Evolutionary conservation across 192 early-diverging fungal genomes (phyloP).

Genomic region (Gigaspora rosea): DNA sequence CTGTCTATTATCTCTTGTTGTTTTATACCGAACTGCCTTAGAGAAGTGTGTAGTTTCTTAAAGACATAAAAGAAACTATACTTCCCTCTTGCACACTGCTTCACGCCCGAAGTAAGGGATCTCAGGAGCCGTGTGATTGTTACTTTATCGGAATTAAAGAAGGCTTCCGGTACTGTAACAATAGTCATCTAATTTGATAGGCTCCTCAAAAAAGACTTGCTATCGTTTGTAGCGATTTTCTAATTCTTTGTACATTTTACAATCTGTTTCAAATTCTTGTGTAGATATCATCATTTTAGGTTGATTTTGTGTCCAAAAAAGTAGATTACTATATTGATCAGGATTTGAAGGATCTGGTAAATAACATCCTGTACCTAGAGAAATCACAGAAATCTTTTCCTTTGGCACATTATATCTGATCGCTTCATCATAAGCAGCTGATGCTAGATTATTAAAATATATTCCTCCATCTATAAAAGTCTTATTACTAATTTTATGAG

Average conservation of each 20-base stretch:
- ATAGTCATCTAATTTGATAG: no score
- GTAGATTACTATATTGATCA: neutral
- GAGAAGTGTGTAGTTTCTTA: no score
- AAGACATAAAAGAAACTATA: no score
- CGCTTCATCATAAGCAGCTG: neutral
- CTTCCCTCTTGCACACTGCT: no score
- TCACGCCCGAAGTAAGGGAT: no score
- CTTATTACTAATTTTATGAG: neutral
- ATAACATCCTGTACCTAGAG: neutral
- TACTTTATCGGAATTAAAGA: no score
- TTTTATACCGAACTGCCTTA: no score
- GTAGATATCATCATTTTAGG: neutral
- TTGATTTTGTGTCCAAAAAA: neutral
- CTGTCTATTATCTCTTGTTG: no score
- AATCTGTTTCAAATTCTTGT: neutral
- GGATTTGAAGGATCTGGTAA: neutral
- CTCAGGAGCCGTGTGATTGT: no score
- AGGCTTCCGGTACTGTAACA: no score
- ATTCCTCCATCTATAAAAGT: slow-evolving; percentile 1
- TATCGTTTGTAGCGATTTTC: no score
- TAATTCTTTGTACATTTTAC: neutral
- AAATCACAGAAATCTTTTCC: neutral
- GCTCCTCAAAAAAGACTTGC: no score
- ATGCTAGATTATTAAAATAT: neutral
- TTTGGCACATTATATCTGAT: neutral